Evolutionary conservation across 306 rosid genomes (phyloP).

Genomic region (Rosa chinensis): DNA sequence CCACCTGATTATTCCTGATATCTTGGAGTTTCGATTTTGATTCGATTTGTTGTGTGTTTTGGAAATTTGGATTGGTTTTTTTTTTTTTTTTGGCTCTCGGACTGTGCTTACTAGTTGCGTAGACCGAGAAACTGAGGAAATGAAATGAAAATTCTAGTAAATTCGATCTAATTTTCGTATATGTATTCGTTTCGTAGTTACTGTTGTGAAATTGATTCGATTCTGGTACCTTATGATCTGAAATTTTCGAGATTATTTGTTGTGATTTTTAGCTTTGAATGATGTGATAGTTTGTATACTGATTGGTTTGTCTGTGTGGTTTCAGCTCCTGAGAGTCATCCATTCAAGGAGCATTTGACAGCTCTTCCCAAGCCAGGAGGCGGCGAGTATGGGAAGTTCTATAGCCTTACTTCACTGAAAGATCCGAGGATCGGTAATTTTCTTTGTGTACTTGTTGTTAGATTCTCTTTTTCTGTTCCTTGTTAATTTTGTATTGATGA

Average conservation of each 20-base stretch:
- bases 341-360: constrained; percentile 82
- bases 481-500: constrained; percentile 13
- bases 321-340: constrained; percentile 71
- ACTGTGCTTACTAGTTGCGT: not conserved
- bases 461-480: not conserved
- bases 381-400: constrained; percentile 91
- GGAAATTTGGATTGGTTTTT: not conserved
- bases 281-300: not conserved
- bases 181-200: not conserved
- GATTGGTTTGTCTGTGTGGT: constrained; percentile 14
- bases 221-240: not conserved
- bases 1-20: not conserved
- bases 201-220: not conserved
- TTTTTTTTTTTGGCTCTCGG: not conserved
- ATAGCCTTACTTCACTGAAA: constrained; percentile 87
- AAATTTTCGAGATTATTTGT: not conserved
- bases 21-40: not conserved
- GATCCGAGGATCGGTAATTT: constrained; percentile 88
- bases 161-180: not conserved
- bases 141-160: not conserved
- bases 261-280: not conserved
- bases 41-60: not conserved
- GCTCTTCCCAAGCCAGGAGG: constrained; percentile 95
- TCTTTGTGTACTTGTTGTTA: not conserved
- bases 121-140: not conserved